Percentiles rank a stretch among this genome's conserved stretches.
Conservation (phyloP, 805 yeast genomes). For the Sporopachydermia lactativora region DNA sequence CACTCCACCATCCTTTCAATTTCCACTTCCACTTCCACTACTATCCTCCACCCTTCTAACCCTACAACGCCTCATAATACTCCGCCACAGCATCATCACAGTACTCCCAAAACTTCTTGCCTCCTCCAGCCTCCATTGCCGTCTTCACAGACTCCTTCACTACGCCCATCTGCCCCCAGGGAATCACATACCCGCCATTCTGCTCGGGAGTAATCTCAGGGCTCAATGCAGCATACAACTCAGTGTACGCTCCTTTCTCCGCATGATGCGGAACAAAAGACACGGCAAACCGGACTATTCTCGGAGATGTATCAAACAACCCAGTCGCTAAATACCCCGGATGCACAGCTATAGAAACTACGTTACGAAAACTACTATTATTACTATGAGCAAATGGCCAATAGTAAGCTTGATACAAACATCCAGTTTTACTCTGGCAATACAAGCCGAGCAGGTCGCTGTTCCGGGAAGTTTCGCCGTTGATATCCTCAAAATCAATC, state of each 20-base stretch:
- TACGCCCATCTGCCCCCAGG: conserved; percentile 21
- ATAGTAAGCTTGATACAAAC: conserved; percentile 20
- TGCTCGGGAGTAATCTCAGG: conserved; percentile 17
- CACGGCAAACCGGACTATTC: too few species aligned
- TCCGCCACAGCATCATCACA: conserved; percentile 7
- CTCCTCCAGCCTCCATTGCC: conserved; percentile 16
- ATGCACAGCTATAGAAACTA: conserved; percentile 21
- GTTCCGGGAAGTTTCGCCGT: conserved; percentile 9
- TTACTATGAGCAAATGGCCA: conserved; percentile 20
- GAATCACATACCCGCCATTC: conserved; percentile 22
- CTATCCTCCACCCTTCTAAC: too few species aligned
- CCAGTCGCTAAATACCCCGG: conserved; percentile 24
- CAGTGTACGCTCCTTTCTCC: conserved; percentile 24
- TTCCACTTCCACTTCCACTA: too few species aligned
- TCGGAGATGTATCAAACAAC: conserved; percentile 11
- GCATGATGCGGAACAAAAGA: conserved; percentile 13
- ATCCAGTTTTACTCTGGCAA: conserved; percentile 20
- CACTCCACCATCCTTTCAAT: too few species aligned
- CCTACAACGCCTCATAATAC: not conserved
- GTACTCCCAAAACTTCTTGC: conserved; percentile 10
- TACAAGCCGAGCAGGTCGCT: not conserved
- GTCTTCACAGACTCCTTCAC: conserved; percentile 13
- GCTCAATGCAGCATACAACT: conserved; percentile 23
- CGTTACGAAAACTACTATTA: conserved; percentile 15
- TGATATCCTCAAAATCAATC: conserved; percentile 19